Conservation (phyloP, 1,139 yeast species). For the Blastobotrys niveus region DNA sequence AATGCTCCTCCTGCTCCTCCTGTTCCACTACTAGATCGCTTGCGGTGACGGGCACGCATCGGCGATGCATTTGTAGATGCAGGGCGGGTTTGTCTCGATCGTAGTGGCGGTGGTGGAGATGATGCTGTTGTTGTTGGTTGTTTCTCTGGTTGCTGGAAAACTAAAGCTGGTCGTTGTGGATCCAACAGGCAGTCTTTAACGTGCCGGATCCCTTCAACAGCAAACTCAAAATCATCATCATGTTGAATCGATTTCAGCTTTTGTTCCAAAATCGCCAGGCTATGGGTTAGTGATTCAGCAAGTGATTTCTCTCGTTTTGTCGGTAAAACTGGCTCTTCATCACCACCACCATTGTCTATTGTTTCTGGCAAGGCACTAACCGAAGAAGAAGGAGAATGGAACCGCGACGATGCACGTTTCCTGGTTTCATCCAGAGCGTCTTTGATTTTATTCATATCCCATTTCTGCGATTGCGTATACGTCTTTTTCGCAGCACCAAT, state of each 20-base stretch:
- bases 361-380: neutral
- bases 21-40: too few species aligned
- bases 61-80: conserved; percentile 8
- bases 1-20: too few species aligned
- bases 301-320: conserved; percentile 17
- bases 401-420: conserved; percentile 10
- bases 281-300: conserved; percentile 20
- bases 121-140: neutral
- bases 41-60: too few species aligned
- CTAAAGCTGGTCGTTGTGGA: conserved; percentile 8
- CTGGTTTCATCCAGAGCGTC: conserved; percentile 17
- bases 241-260: conserved; percentile 1
- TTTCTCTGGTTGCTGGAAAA: neutral
- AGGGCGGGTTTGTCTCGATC: neutral
- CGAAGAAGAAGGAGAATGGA: conserved; percentile 11
- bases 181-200: conserved; percentile 19
- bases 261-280: conserved; percentile 15
- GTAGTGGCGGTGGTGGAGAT: neutral
- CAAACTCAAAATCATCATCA: conserved; percentile 11
- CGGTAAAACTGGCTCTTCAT: too few species aligned
- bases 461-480: conserved; percentile 17
- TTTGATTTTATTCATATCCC: conserved; percentile 22
- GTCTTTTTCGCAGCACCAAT: conserved; percentile 22
- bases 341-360: neutral
- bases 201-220: conserved; percentile 21